phyloP scores from a whole-genome alignment of 139 green algal genomes.

The Medakamo hakoo region DNA sequence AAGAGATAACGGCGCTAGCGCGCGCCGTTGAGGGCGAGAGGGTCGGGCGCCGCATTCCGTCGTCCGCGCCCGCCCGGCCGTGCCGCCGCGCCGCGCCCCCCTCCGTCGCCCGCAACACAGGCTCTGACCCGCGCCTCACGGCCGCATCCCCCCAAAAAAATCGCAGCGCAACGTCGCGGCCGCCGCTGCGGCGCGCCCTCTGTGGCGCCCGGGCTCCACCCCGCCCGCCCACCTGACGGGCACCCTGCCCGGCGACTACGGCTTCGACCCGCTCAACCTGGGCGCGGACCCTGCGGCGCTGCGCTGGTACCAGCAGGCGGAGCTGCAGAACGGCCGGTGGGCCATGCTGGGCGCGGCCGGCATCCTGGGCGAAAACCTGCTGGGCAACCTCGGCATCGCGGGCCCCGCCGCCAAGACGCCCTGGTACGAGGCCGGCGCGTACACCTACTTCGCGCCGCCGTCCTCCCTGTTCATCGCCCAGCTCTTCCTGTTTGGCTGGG shows the following conservation, averaged over 20 bases:
- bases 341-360: conserved; percentile 39
- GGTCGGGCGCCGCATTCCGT: no score
- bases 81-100: no score
- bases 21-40: no score
- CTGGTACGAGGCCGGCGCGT: conserved; percentile 21
- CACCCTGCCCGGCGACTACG: conserved; percentile 19
- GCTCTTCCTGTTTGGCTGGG: conserved; percentile 56
- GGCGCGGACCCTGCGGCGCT: conserved; percentile 12
- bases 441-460: conserved; percentile 19
- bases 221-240: conserved; percentile 3
- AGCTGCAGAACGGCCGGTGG: conserved; percentile 39
- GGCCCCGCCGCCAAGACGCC: conserved; percentile 4
- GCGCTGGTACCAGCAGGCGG: conserved; percentile 28
- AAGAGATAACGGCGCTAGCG: no score
- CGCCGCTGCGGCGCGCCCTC: no score
- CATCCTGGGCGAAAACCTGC: conserved; percentile 23
- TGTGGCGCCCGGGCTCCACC: background rate
- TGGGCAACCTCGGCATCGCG: conserved; percentile 1
- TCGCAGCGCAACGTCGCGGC: no score
- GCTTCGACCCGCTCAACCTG: conserved; percentile 35
- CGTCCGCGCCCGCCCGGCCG: no score
- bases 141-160: no score
- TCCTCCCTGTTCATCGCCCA: conserved; percentile 39
- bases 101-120: no score
- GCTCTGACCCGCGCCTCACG: no score